These are phyloP conservation scores for Termitomyces sp. DNA, from an alignment of 768 basidiomycete species.

Conservation along the genomic window DNA sequence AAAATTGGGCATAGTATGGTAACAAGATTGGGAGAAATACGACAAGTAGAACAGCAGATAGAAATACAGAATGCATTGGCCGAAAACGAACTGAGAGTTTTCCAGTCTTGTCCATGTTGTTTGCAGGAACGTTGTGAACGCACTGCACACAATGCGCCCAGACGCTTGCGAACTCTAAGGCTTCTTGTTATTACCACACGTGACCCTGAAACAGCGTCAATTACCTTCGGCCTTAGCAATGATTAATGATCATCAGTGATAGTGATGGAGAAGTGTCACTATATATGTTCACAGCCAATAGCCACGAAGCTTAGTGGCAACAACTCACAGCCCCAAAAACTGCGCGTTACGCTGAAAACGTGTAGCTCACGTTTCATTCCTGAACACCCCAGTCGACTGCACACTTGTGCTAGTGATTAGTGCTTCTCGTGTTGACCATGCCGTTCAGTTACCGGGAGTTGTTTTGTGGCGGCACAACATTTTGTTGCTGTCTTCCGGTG, in stretches of 20 bases:
- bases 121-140: not conserved
- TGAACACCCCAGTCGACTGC: not conserved
- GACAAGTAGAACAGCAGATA: not conserved
- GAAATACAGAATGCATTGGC: not conserved
- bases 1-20: constrained; percentile 5
- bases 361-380: not conserved
- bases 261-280: not conserved
- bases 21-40: not conserved
- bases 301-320: not conserved
- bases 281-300: not conserved
- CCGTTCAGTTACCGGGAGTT: constrained; percentile 39
- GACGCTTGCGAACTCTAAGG: too few species aligned
- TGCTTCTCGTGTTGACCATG: constrained; percentile 22
- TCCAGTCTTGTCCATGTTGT: constrained; percentile 1
- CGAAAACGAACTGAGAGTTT: not conserved
- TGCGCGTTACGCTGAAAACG: not conserved
- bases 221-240: too few species aligned
- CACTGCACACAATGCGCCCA: not conserved
- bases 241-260: too few species aligned
- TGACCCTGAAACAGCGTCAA: too few species aligned
- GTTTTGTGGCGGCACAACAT: constrained; percentile 48
- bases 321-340: not conserved
- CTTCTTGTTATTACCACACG: not conserved
- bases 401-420: not conserved
- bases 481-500: constrained; percentile 64